Evolutionary conservation across 305 asterid species (phyloP).

Genomic region (Rubia peregrina): DNA sequence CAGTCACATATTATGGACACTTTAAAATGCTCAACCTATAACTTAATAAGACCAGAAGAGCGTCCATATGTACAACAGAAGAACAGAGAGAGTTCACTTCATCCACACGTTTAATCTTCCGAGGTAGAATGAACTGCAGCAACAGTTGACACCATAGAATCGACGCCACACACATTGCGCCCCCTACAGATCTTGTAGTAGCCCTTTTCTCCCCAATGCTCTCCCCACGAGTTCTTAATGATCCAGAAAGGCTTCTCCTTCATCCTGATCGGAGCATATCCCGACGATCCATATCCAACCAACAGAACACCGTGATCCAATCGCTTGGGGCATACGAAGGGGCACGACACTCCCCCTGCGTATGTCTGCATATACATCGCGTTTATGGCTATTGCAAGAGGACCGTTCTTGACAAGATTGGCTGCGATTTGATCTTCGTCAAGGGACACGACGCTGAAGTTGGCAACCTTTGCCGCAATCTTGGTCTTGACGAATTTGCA

Average conservation of each 20-base stretch:
- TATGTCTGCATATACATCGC: slow-evolving; percentile 92
- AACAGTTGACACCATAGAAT: slow-evolving; percentile 88
- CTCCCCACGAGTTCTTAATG: slow-evolving; percentile 91
- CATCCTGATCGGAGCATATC: slow-evolving; percentile 65
- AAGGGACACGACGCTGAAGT: slow-evolving; percentile 77
- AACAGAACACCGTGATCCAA: slow-evolving; percentile 84
- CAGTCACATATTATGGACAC: background rate
- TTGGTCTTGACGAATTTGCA: slow-evolving; percentile 76
- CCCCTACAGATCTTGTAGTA: slow-evolving; percentile 76
- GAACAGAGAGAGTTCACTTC: background rate
- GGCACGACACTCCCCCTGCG: slow-evolving; percentile 83
- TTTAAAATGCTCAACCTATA: background rate
- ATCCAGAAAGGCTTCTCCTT: slow-evolving; percentile 91
- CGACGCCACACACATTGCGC: slow-evolving; percentile 76
- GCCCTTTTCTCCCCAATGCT: slow-evolving; percentile 75
- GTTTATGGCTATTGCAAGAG: slow-evolving; percentile 95
- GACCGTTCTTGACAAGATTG: slow-evolving; percentile 81
- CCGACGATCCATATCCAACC: slow-evolving; percentile 72
- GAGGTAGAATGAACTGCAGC: slow-evolving; percentile 50
- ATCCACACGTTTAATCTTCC: slow-evolving; percentile 11
- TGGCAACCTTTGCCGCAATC: slow-evolving; percentile 78
- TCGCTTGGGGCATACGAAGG: slow-evolving; percentile 61
- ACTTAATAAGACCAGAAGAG: background rate
- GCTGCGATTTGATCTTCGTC: slow-evolving; percentile 94
- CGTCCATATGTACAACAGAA: slow-evolving; percentile 31